A percentile compares a stretch with the other conserved stretches of the same genome.
Conservation (phyloP, 1,284 basidiomycete species). For the Naganishia sp. region DNA sequence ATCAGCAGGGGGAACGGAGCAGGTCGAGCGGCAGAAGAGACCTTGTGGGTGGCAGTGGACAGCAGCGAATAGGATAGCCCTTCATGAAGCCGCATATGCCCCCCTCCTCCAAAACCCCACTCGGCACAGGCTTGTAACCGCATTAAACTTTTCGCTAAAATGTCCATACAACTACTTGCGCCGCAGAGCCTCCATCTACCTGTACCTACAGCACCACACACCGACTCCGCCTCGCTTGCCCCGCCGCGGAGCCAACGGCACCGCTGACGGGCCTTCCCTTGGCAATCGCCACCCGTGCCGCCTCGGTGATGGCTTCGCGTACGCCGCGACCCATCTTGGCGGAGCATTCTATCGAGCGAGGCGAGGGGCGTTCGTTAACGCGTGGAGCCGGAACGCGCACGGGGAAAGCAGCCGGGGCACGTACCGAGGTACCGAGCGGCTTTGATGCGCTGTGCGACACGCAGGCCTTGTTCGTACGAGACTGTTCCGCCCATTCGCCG, state of each 20-base stretch:
- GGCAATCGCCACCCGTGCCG: constrained; percentile 69
- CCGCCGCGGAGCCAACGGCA: background rate
- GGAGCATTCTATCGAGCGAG: constrained; percentile 71
- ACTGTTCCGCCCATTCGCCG: constrained; percentile 62
- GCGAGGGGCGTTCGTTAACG: background rate
- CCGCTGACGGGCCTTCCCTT: constrained; percentile 23
- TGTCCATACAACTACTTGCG: no score
- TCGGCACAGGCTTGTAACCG: no score
- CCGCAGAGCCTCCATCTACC: no score
- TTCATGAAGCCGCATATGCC: no score
- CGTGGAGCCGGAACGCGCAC: no score
- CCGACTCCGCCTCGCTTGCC: background rate
- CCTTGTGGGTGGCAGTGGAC: no score
- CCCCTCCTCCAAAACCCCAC: no score
- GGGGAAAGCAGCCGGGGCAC: no score
- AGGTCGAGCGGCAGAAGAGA: no score
- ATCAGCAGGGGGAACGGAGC: no score
- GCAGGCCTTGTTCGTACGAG: constrained; percentile 85
- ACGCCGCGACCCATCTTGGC: constrained; percentile 95
- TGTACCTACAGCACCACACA: constrained; percentile 10
- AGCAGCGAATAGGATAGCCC: no score
- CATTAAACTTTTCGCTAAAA: no score
- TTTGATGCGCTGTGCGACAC: constrained; percentile 83
- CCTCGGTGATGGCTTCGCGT: constrained; percentile 85
- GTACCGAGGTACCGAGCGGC: constrained; percentile 86